phyloP scores from a whole-genome alignment of 2,329 filamentous ascomycete genomes.

The Aspergillus ochraceoroseus region DNA sequence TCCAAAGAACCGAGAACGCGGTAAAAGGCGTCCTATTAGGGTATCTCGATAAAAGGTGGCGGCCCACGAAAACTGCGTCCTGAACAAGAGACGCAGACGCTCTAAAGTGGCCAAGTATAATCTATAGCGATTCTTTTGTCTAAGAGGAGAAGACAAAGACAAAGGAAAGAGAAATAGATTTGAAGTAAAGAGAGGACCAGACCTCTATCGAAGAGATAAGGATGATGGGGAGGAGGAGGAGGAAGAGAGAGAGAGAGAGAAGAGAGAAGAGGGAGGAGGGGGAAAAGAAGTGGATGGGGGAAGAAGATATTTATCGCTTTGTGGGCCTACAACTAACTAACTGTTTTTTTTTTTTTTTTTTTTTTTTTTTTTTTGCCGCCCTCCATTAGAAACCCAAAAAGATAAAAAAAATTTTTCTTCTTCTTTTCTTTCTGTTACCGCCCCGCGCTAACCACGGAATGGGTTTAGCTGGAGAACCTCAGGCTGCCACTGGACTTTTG shows the following conservation, averaged over 20 bases:
- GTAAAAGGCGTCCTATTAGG: conserved; percentile 34
- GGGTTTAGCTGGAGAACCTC: conserved; percentile 11
- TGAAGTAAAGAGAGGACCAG: conserved; percentile 32
- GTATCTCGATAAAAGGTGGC: conserved; percentile 34
- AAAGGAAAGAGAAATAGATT: conserved; percentile 23
- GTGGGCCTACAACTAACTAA: conserved; percentile 25
- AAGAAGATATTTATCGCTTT: conserved; percentile 38
- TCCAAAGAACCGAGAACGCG: conserved; percentile 25
- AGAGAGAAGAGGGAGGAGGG: conserved; percentile 25
- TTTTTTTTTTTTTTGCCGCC: conserved; percentile 3
- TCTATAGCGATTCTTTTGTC: conserved; percentile 32
- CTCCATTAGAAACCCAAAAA: conserved; percentile 19
- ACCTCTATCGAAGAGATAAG: conserved; percentile 32
- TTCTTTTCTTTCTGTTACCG: conserved; percentile 16
- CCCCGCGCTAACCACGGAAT: conserved; percentile 26
- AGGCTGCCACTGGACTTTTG: conserved; percentile 5
- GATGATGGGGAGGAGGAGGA: conserved; percentile 23
- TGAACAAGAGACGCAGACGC: conserved; percentile 31
- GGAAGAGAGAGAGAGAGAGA: conserved; percentile 18
- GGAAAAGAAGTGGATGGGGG: conserved; percentile 23
- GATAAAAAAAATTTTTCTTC: conserved; percentile 20
- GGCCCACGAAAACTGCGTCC: conserved; percentile 33
- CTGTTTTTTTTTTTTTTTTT: conserved; percentile 15
- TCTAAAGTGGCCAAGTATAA: conserved; percentile 29
- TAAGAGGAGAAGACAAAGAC: conserved; percentile 29